Evolutionary conservation across 805 yeast species (phyloP), one percentile per base, ranked within the genome.

Genomic region (Saccharomycodes ludwigii): DNA sequence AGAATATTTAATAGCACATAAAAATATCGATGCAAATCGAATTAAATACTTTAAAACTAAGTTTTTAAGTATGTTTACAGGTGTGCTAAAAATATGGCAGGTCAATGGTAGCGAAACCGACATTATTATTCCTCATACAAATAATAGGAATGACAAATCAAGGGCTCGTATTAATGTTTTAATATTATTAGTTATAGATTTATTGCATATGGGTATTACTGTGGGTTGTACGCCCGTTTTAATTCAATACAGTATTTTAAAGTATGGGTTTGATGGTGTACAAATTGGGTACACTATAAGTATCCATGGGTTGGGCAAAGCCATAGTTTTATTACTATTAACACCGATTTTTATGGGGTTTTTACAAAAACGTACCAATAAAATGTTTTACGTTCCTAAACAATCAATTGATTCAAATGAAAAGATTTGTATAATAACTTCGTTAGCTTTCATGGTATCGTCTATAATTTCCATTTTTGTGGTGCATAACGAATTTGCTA

Each of bases 381-480:
- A 12, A 13, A 25, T 16, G 5, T 30, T 13, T 12, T 34, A 10
- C 2, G 31, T 30, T 9, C 16, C 30, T 9, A 45, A 53, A 15
- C 43, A 52, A 8, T 59, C 66, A n/a, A 54, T 75, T 12, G 93
- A 79, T 50, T 46, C 50, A 42, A 53, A 69, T 22, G 81, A 74
- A 42, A 58, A 56, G 29, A 39, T 59, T 5, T 55, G 63, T 36
- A 43, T 64, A 2, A 31, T 54, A 14, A 28, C 52, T 13, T 56
- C 60, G 6, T 24, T 52, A n/a, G 2, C 48, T 0, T 49, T 56
- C 34, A 74, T 71, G 27, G 32, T 54, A 0, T 4, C 65, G 1
- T 64, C 69, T 2, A 18, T 61, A 1, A 34, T 60, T 1, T 39
- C 65, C 16, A 24, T 56, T 6, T 57, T 68, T 0, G 27, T 30